Conservation (phyloP, 495 filamentous ascomycete species). For the Extremus antarcticus region DNA sequence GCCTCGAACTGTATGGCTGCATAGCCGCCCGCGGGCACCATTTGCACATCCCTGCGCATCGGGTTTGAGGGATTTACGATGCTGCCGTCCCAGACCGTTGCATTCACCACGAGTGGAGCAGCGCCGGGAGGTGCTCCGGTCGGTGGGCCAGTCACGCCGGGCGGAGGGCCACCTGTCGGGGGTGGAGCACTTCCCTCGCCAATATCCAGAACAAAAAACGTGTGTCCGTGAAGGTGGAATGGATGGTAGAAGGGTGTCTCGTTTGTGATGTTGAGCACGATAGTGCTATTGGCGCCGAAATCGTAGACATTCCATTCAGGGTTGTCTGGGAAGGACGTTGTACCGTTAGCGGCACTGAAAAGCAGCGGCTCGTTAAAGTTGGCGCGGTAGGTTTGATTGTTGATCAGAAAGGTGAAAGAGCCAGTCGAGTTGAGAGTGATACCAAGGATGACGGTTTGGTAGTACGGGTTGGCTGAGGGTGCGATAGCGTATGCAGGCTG, state of each 20-base stretch:
- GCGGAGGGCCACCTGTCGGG: background rate
- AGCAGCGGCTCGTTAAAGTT: conserved; percentile 16
- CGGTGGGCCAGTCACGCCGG: background rate
- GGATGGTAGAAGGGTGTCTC: conserved; percentile 15
- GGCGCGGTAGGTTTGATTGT: conserved; percentile 10
- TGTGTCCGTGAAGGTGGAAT: conserved; percentile 23
- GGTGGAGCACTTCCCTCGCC: conserved; percentile 4
- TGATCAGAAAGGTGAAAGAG: conserved; percentile 13
- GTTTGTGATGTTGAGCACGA: conserved; percentile 18
- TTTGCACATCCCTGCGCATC: conserved; percentile 14
- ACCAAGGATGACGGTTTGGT: conserved; percentile 7
- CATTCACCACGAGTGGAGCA: background rate
- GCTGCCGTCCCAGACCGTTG: conserved; percentile 12
- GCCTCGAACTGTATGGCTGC: conserved; percentile 19
- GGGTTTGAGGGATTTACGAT: conserved; percentile 19
- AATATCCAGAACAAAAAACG: conserved; percentile 19
- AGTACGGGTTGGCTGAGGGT: conserved; percentile 6
- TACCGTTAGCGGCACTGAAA: conserved; percentile 6
- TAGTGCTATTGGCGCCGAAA: conserved; percentile 7
- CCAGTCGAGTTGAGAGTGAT: conserved; percentile 11
- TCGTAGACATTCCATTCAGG: conserved; percentile 22
- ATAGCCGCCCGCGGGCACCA: conserved; percentile 16
- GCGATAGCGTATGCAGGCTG: conserved; percentile 10
- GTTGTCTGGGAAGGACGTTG: conserved; percentile 8
- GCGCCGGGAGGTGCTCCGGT: conserved; percentile 1